Conservation (phyloP, 306 rosid species). For the Lithocarpus polystachyus region DNA sequence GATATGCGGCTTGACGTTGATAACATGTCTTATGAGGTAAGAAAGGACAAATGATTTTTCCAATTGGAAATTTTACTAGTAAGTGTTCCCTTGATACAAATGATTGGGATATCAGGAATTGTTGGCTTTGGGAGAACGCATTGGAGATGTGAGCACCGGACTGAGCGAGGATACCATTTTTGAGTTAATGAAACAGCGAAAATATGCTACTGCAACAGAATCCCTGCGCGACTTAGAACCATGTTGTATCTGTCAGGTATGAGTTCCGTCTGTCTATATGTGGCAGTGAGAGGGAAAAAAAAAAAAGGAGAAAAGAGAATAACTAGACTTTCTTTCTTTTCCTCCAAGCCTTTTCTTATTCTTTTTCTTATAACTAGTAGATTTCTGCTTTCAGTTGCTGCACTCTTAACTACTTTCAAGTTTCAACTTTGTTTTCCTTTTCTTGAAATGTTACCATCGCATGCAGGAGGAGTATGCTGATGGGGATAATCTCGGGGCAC, state of each 20-base stretch:
- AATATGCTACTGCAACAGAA: conserved; percentile 24
- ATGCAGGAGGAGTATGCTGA: conserved; percentile 80
- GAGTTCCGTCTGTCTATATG: not conserved
- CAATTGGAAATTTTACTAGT: not conserved
- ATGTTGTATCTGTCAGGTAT: conserved; percentile 87
- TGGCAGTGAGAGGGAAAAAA: not conserved
- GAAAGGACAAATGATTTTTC: conserved; percentile 18
- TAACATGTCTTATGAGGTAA: conserved; percentile 94
- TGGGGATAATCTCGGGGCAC: conserved; percentile 63
- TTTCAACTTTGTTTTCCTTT: not conserved
- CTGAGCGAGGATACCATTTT: conserved; percentile 55
- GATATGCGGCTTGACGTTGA: conserved; percentile 97
- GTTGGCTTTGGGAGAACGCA: conserved; percentile 81
- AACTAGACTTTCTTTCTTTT: no score
- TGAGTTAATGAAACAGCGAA: conserved; percentile 58
- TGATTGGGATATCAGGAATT: conserved; percentile 57
- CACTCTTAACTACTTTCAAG: not conserved
- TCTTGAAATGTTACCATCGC: conserved; percentile 16
- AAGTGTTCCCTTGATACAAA: conserved; percentile 21
- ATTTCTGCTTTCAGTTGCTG: conserved; percentile 2
- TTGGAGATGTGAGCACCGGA: conserved; percentile 85
- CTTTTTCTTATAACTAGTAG: not conserved
- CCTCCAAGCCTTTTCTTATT: not conserved
- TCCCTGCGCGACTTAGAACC: conserved; percentile 55
- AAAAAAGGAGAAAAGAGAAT: not conserved